Conservation (phyloP, 1,284 basidiomycete species). For the Nidula niveotomentosa region DNA sequence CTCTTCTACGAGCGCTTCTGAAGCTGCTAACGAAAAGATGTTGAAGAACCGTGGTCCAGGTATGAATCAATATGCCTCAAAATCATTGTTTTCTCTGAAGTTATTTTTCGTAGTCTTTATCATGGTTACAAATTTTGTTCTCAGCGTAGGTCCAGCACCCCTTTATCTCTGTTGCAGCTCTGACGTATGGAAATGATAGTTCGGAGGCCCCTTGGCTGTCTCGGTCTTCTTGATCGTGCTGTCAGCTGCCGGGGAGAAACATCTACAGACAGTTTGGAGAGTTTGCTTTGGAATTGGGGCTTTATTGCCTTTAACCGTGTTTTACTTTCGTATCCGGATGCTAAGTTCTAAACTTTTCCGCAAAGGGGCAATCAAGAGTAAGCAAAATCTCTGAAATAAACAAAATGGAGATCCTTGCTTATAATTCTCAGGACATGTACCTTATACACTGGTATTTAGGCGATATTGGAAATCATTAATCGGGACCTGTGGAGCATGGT, state of each 20-base stretch:
- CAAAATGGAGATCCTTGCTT: background rate
- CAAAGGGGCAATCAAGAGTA: constrained; percentile 64
- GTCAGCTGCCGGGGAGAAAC: constrained; percentile 60
- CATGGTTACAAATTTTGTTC: constrained; percentile 74
- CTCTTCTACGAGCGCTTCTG: constrained; percentile 45
- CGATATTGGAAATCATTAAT: constrained; percentile 71
- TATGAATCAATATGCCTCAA: constrained; percentile 17
- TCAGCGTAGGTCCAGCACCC: constrained; percentile 26
- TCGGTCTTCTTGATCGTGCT: constrained; percentile 75
- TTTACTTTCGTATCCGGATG: constrained; percentile 75
- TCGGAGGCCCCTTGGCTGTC: constrained; percentile 71
- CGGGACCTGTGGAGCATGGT: constrained; percentile 75
- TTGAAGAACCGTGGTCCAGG: constrained; percentile 61
- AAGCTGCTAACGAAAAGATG: constrained; percentile 75
- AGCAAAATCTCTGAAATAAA: constrained; percentile 7
- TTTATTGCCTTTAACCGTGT: constrained; percentile 66
- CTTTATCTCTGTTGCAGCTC: background rate
- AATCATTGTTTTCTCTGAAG: background rate
- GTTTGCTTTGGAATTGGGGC: constrained; percentile 76
- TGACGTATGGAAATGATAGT: constrained; percentile 26
- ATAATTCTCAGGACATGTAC: constrained; percentile 45
- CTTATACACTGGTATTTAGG: constrained; percentile 61
- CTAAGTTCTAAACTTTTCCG: constrained; percentile 67
- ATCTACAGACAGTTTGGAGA: constrained; percentile 75
- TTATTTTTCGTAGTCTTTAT: constrained; percentile 50